phyloP scores from a whole-genome alignment of 2,329 filamentous ascomycete genomes.

The Thermoascus crustaceus region DNA sequence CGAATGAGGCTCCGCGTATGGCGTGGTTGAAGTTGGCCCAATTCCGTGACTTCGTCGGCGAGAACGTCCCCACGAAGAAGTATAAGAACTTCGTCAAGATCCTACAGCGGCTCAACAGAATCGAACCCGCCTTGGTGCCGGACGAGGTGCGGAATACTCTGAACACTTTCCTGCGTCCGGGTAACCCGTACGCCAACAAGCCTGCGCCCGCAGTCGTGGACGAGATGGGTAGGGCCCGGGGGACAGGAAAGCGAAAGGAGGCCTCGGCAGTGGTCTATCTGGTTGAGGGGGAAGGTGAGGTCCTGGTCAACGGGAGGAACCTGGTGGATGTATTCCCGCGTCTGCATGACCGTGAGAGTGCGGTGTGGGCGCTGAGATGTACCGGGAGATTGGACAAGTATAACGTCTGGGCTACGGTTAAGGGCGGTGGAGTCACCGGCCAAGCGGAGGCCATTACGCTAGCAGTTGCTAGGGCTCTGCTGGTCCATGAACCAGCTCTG shows the following conservation, averaged over 20 bases:
- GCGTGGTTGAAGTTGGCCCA: constrained; percentile 74
- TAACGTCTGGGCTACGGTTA: constrained; percentile 81
- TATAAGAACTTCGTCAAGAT: constrained; percentile 70
- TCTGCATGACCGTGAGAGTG: constrained; percentile 89
- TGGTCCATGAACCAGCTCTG: constrained; percentile 85
- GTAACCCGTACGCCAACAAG: constrained; percentile 61
- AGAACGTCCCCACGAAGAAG: constrained; percentile 65
- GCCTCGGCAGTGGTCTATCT: constrained; percentile 78
- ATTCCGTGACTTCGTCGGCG: constrained; percentile 63
- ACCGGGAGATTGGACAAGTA: constrained; percentile 88
- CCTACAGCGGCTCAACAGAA: constrained; percentile 72
- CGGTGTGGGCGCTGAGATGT: constrained; percentile 78
- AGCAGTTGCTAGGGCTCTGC: constrained; percentile 76
- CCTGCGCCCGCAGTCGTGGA: constrained; percentile 60
- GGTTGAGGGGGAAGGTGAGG: constrained; percentile 86
- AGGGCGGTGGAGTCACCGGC: constrained; percentile 84
- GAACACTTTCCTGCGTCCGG: constrained; percentile 61
- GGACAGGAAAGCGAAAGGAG: constrained; percentile 77
- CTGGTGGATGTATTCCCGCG: constrained; percentile 74
- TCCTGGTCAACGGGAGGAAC: constrained; percentile 83
- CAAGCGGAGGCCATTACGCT: constrained; percentile 92
- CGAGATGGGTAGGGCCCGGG: constrained; percentile 66
- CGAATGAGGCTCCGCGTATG: constrained; percentile 60
- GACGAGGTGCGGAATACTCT: constrained; percentile 58
- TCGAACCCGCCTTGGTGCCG: constrained; percentile 70